A percentile compares a stretch with the other conserved stretches of the same genome.
These are phyloP conservation scores for Entomortierella chlamydospora DNA, from an alignment of 192 early-diverging fungal genomes.

Conservation along the genomic window DNA sequence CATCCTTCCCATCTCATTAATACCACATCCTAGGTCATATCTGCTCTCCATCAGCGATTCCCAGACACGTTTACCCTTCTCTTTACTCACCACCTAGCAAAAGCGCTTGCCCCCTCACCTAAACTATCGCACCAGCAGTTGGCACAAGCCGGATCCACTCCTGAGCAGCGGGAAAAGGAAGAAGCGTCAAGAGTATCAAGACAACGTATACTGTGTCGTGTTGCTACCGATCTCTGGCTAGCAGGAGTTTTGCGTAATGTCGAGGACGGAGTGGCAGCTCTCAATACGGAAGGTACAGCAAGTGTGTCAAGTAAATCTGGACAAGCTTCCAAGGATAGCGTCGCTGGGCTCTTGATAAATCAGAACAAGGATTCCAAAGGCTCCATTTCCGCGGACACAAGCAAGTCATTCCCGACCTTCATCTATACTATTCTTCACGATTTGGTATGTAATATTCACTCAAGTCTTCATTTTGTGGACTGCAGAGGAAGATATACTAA, in stretches of 20 bases:
- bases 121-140: conserved; percentile 63
- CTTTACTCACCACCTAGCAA: conserved; percentile 73
- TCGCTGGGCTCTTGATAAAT: conserved; percentile 57
- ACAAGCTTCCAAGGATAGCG: conserved; percentile 60
- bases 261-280: conserved; percentile 68
- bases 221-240: conserved; percentile 87
- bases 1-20: no score
- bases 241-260: conserved; percentile 77
- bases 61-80: conserved; percentile 79
- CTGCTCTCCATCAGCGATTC: conserved; percentile 92
- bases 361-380: conserved; percentile 27
- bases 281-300: conserved; percentile 51
- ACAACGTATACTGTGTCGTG: conserved; percentile 75
- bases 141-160: conserved; percentile 60
- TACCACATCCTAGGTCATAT: conserved; percentile 73
- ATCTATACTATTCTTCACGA: conserved; percentile 63
- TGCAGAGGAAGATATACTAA: background rate
- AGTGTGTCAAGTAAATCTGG: conserved; percentile 50
- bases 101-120: conserved; percentile 70
- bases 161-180: conserved; percentile 90
- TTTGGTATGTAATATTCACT: conserved; percentile 42
- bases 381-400: conserved; percentile 16
- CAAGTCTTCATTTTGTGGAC: background rate
- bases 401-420: conserved; percentile 59
- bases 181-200: conserved; percentile 75